Percentiles rank a stretch among this genome's conserved stretches.
These are phyloP conservation scores for Silene uniflora DNA, from an alignment of 148 eudicot species.

Conservation along the genomic window DNA sequence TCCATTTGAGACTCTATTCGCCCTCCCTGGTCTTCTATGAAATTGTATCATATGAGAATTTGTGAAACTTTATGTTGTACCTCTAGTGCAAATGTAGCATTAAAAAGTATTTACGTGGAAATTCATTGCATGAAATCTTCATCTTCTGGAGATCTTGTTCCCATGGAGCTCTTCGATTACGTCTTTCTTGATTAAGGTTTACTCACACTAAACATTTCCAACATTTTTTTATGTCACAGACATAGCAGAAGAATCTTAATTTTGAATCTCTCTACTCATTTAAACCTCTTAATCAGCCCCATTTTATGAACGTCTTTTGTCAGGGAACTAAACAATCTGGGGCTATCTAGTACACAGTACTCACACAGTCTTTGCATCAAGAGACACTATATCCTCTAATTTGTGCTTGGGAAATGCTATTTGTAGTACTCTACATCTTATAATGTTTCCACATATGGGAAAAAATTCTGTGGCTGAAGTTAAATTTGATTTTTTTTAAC, in stretches of 20 bases:
- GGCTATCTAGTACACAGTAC: constrained; percentile 8
- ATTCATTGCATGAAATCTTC: background rate
- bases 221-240: background rate
- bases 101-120: constrained; percentile 1
- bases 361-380: background rate
- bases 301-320: background rate
- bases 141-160: background rate
- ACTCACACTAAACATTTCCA: background rate
- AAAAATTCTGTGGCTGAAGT: background rate
- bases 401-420: background rate
- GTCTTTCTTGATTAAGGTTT: constrained; percentile 4
- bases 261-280: background rate
- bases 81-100: background rate
- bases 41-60: too few relatives aligned
- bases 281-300: too few relatives aligned
- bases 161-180: background rate
- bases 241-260: constrained; percentile 18
- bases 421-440: background rate
- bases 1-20: too few relatives aligned
- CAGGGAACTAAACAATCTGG: background rate
- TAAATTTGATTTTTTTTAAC: background rate
- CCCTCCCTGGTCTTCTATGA: too few relatives aligned
- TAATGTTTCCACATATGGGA: constrained; percentile 1
- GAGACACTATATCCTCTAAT: background rate
- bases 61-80: background rate